A percentile compares a stretch with the other conserved stretches of the same genome.
These are phyloP conservation scores for Marasmius fiardii DNA, from an alignment of 1,284 basidiomycete genomes.

Conservation along the genomic window DNA sequence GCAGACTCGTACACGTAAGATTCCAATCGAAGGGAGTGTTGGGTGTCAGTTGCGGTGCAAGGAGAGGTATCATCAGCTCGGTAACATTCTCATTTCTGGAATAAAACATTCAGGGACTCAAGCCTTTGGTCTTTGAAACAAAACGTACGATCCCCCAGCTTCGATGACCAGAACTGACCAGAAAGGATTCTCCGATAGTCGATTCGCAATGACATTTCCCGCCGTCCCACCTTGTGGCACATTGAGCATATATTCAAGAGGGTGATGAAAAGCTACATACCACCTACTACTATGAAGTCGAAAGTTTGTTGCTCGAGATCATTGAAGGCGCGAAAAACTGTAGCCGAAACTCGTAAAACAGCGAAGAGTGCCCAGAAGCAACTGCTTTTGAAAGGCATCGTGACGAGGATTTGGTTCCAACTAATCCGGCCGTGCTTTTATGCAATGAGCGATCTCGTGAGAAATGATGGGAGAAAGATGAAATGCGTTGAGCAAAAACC, in stretches of 20 bases:
- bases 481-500: too few relatives aligned
- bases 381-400: too few relatives aligned
- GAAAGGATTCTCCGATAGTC: constrained; percentile 4
- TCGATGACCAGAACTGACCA: constrained; percentile 9
- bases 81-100: constrained; percentile 6
- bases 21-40: constrained; percentile 10
- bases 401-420: too few relatives aligned
- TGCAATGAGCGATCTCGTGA: too few relatives aligned
- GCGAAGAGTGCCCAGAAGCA: neutral
- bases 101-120: neutral
- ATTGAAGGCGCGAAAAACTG: neutral
- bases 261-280: constrained; percentile 2
- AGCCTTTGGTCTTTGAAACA: neutral
- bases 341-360: neutral
- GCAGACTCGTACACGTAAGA: neutral
- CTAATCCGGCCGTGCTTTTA: too few relatives aligned
- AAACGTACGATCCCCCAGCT: constrained; percentile 9
- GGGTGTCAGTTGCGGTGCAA: neutral
- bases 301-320: neutral
- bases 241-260: neutral
- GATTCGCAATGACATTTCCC: constrained; percentile 4
- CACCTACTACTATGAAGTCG: constrained; percentile 13
- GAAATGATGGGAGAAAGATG: too few relatives aligned
- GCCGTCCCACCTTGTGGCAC: constrained; percentile 6
- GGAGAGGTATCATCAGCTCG: constrained; percentile 4